Conservation (phyloP, 768 basidiomycete species). For the Amanita molliuscula region DNA sequence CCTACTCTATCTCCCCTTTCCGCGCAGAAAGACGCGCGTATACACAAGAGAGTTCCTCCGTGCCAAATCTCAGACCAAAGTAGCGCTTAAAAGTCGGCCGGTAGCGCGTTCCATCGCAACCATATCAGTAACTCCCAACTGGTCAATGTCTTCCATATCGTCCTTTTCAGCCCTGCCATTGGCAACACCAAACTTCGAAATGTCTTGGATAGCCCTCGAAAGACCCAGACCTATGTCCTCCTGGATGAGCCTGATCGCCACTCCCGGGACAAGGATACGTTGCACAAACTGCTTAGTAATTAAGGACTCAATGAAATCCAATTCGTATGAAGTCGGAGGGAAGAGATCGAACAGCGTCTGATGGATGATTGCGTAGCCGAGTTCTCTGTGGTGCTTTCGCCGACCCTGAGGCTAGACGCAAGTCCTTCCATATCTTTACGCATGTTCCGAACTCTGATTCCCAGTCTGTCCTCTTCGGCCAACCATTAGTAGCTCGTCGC, state of each 20-base stretch:
- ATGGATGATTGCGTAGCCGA: conserved; percentile 73
- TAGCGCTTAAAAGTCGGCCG: not conserved
- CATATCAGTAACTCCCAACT: conserved; percentile 34
- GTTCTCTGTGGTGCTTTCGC: conserved; percentile 47
- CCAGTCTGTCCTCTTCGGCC: conserved; percentile 55
- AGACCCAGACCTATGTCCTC: conserved; percentile 48
- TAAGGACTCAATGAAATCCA: conserved; percentile 50
- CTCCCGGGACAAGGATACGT: conserved; percentile 85
- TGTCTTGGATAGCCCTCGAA: conserved; percentile 48
- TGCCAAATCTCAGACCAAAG: conserved; percentile 1
- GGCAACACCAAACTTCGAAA: conserved; percentile 72
- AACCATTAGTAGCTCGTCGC: conserved; percentile 60
- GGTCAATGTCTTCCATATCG: conserved; percentile 16
- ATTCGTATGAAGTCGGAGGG: conserved; percentile 47
- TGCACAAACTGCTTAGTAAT: conserved; percentile 69
- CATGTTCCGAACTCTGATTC: conserved; percentile 43
- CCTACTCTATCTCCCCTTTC: not conserved
- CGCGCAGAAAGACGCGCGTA: not conserved
- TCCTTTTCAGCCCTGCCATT: conserved; percentile 38
- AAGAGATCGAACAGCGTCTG: conserved; percentile 70
- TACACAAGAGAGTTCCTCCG: conserved; percentile 4
- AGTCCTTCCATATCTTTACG: conserved; percentile 34
- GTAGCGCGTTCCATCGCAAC: conserved; percentile 43
- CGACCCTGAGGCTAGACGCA: conserved; percentile 26
- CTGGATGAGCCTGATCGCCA: conserved; percentile 72